Base-by-base conservation (phyloP, 2,329 filamentous ascomycete genomes). In the Sordariomycetes sp. region DNA sequence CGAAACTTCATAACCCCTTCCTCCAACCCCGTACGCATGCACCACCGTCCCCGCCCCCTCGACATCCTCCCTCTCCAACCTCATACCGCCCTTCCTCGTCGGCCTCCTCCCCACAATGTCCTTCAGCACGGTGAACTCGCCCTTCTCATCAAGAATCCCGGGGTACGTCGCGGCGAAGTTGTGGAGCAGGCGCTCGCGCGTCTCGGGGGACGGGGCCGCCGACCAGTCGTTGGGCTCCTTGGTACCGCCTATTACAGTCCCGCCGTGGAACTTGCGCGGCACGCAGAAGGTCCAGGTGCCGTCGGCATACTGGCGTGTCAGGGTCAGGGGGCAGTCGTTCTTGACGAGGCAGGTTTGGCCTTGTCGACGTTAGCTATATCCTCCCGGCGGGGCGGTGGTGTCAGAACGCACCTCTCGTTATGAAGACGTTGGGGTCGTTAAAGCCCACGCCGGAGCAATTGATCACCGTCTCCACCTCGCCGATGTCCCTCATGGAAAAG, bases 161-260 rank as follows among this genome's bases (percentile, higher is more conserved):
- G 71, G 69, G 55, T 72, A 71, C 8, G 71, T 75, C 28, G 63
- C 67, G 24, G 64, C 66, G 53, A 75, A 70, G 16, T 55, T 60
- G 43, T 61, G 67, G 3, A 87, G 72, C 16, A 87, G 67, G 32
- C 64, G 66, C 43, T 71, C 67, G 20, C 82, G 69, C 0, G 78
- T 76, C 53, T 76, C 75, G 1, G 62, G 59, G 0, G 74, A 79
- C 1, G 82, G 77, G 20, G 74, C 69, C 0, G 74, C 66, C 53
- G 79, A 73, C 79, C 79, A 84, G 65, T 85, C 73, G 58, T 79
- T 70, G 1, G 76, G 74, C 64, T 87, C 79, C 66, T 86, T 87
- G 11, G 83, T 88, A 0, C 85, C 85, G 5, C 85, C 85, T 22
- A 88, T 79, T 46, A 88, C 74, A 0, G 84, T 87, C 2, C 85